phyloP scores from a whole-genome alignment of 2,329 filamentous ascomycete genomes.

The Dactylellina haptotyla region DNA sequence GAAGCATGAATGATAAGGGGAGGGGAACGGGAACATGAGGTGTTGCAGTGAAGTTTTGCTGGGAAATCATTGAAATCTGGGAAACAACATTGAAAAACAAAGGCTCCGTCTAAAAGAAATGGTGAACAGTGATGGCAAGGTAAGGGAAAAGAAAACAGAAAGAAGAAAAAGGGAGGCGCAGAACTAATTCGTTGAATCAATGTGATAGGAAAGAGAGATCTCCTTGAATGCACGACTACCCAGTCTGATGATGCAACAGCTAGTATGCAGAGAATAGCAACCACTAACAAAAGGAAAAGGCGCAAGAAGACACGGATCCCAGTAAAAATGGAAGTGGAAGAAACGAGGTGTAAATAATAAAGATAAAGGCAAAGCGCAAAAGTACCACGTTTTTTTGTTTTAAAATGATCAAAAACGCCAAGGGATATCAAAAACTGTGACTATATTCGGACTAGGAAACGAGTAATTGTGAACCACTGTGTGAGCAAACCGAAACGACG shows the following conservation, averaged over 20 bases:
- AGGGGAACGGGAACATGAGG: neutral
- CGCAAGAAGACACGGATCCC: slow-evolving; percentile 2
- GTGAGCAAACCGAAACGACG: neutral
- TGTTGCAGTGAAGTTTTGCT: neutral
- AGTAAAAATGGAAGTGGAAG: slow-evolving; percentile 20
- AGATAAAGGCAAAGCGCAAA: slow-evolving; percentile 3
- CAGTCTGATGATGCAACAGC: slow-evolving; percentile 24
- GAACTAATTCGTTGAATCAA: slow-evolving; percentile 35
- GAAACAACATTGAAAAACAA: neutral
- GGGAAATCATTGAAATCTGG: slow-evolving; percentile 11
- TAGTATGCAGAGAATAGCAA: slow-evolving; percentile 25
- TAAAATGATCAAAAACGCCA: slow-evolving; percentile 31
- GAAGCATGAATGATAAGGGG: neutral
- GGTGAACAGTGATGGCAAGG: no score
- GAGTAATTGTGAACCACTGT: slow-evolving; percentile 4
- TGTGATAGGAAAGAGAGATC: neutral
- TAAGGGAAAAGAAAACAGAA: slow-evolving; percentile 4
- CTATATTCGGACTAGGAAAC: slow-evolving; percentile 16
- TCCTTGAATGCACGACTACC: slow-evolving; percentile 38
- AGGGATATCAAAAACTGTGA: slow-evolving; percentile 38
- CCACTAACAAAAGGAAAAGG: slow-evolving; percentile 3
- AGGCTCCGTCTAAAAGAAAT: slow-evolving; percentile 50
- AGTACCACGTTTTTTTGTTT: slow-evolving; percentile 46
- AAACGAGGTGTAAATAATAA: slow-evolving; percentile 18
- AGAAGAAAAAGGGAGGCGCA: neutral